Evolutionary conservation across 805 yeast species (phyloP), one percentile per base, ranked within the genome.

Genomic region (Lipomyces sp.): DNA sequence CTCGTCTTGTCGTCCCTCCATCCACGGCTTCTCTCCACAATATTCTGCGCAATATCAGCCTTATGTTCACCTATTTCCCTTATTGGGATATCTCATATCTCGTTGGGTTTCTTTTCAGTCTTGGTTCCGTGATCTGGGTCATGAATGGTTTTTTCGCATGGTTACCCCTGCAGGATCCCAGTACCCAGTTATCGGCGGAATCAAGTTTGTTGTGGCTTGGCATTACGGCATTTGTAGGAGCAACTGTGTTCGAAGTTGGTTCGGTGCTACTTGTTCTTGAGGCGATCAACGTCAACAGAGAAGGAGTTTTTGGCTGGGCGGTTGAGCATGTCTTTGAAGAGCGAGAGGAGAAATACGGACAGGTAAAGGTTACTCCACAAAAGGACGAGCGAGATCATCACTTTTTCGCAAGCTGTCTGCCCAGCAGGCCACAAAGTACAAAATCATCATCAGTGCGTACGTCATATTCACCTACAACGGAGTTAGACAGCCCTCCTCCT

Each of bases 121-220:
- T 42, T 15, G 48, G 48, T 42, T 42, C 48, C 8, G 48, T 42
- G 48, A 13, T 42, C 48, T 42, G 48, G 48, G 48, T 42, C 48
- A 42, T 42, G 3, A 42, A 42, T 24, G 48, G 48, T 15, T 42
- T n/a, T n/a, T 42, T 42, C 29, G 48, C 48, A 6, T 42, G 48
- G 48, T n/a, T 42, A n/a, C 48, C 48, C 3, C 3, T 42, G 24
- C 48, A 42, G 15, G 48, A 15, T 6, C 48, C 48, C 24, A 24
- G 24, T 24, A 24, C 24, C 24, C 24, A 24, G 24, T 24, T 24
- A 24, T 24, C 24, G 24, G 24, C 24, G 1, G 24, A 24, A 24
- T 24, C 24, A 24, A 10, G 48, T n/a, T 24, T 42, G 1, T 0
- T 42, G 24, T 18, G 24, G 7, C 24, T 2, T 42, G 48, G 48